Conservation (phyloP, 2,329 filamentous ascomycete species). For the Knufia fluminis region DNA sequence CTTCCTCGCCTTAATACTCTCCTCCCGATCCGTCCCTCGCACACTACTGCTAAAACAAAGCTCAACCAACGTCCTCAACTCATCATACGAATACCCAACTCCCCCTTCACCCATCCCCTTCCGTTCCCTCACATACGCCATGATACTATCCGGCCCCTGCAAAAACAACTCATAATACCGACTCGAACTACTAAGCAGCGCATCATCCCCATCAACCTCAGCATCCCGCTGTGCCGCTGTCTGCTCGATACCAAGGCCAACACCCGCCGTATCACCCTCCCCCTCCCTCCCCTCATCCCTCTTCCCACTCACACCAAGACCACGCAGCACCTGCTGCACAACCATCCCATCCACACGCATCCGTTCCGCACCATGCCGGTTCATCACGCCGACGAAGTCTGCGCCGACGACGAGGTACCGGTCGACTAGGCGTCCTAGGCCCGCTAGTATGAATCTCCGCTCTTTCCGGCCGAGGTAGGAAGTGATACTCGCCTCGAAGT, state of each 20-base stretch:
- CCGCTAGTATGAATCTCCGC: conserved; percentile 63
- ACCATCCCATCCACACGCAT: conserved; percentile 93
- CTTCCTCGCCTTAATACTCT: conserved; percentile 38
- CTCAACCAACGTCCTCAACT: conserved; percentile 37
- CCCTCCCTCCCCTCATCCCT: conserved; percentile 8
- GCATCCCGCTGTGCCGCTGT: conserved; percentile 12
- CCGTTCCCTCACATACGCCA: conserved; percentile 37
- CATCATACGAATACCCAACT: conserved; percentile 36
- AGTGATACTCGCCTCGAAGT: conserved; percentile 74
- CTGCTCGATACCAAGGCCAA: conserved; percentile 17
- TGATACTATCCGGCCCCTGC: conserved; percentile 35
- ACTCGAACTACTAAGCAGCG: conserved; percentile 35
- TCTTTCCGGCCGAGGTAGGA: conserved; percentile 64
- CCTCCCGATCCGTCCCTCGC: conserved; percentile 36
- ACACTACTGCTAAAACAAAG: conserved; percentile 38
- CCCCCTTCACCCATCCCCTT: conserved; percentile 28
- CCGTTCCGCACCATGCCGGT: conserved; percentile 68
- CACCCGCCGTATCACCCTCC: conserved; percentile 9
- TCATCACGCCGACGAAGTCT: conserved; percentile 68
- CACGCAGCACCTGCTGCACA: conserved; percentile 92
- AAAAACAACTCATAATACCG: conserved; percentile 42
- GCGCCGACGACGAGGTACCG: conserved; percentile 66
- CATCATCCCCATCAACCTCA: conserved; percentile 26
- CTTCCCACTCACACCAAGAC: conserved; percentile 44
- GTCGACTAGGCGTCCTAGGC: conserved; percentile 70